Evolutionary conservation across 192 early-diverging fungal species (phyloP).

Genomic region (Helicostylum pulchrum): DNA sequence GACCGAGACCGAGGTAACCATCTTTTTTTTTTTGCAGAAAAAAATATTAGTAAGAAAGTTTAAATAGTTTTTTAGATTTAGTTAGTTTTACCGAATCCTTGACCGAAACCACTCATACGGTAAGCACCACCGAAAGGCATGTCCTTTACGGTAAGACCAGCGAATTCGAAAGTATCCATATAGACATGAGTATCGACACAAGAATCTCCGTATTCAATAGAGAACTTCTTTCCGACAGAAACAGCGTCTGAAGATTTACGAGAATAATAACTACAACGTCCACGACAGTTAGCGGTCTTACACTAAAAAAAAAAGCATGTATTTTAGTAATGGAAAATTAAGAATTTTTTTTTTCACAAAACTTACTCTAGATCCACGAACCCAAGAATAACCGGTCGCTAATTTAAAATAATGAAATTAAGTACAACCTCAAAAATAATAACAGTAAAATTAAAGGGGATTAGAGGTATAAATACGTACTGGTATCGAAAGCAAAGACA

Average conservation of each 20-base stretch:
- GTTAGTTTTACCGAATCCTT: slow-evolving; percentile 29
- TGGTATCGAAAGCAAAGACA: slow-evolving; percentile 89
- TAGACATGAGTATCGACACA: slow-evolving; percentile 36
- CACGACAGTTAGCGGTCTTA: slow-evolving; percentile 28
- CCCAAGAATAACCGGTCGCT: slow-evolving; percentile 36
- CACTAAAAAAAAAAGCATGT: slow-evolving; percentile 20
- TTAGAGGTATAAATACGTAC: not conserved
- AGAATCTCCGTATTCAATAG: slow-evolving; percentile 29
- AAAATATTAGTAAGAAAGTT: too few species aligned
- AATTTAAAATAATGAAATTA: slow-evolving; percentile 14
- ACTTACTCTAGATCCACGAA: slow-evolving; percentile 34
- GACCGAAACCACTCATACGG: slow-evolving; percentile 30
- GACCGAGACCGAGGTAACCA: slow-evolving; percentile 37
- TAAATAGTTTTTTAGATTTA: too few species aligned
- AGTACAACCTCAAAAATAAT: slow-evolving; percentile 10
- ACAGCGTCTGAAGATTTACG: slow-evolving; percentile 15
- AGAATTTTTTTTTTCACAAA: not conserved
- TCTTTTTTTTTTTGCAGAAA: too few species aligned
- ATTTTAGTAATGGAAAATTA: not conserved
- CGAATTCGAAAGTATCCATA: slow-evolving; percentile 28
- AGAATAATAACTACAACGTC: slow-evolving; percentile 37
- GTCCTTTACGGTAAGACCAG: slow-evolving; percentile 26
- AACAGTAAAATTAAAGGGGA: not conserved
- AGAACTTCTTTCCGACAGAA: slow-evolving; percentile 30
- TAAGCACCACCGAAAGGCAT: slow-evolving; percentile 38